Conservation (phyloP, 148 eudicot species). For the Arbutus unedo region DNA sequence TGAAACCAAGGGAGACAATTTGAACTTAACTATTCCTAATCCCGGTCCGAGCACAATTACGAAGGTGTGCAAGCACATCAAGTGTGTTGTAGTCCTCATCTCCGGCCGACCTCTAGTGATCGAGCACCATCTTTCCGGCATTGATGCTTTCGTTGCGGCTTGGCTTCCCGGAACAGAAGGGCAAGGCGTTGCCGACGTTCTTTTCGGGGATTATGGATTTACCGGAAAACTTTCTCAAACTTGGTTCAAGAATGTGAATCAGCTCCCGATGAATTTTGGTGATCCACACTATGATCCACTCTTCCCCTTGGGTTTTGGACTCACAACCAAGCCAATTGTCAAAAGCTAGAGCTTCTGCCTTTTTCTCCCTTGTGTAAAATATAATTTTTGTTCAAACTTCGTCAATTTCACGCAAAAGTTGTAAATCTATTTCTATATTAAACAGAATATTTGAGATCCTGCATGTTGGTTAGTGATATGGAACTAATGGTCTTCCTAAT, state of each 20-base stretch:
- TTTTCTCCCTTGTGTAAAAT: background rate
- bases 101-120: slow-evolving; percentile 54
- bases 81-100: slow-evolving; percentile 46
- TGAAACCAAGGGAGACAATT: slow-evolving; percentile 37
- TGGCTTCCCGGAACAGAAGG: slow-evolving; percentile 53
- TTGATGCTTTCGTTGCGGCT: slow-evolving; percentile 49
- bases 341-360: background rate
- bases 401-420: background rate
- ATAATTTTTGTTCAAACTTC: background rate
- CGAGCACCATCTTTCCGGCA: slow-evolving; percentile 31
- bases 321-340: slow-evolving; percentile 26
- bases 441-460: background rate
- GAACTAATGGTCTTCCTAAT: background rate
- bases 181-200: slow-evolving; percentile 38
- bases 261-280: slow-evolving; percentile 46
- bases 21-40: slow-evolving; percentile 40
- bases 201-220: slow-evolving; percentile 32
- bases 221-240: slow-evolving; percentile 38
- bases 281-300: slow-evolving; percentile 45
- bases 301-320: slow-evolving; percentile 46
- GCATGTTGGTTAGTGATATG: background rate
- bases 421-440: background rate
- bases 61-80: slow-evolving; percentile 32
- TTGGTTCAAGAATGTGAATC: slow-evolving; percentile 46
- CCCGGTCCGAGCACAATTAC: slow-evolving; percentile 34